phyloP scores from a whole-genome alignment of 2,329 filamentous ascomycete genomes.

The Calonectria naviculata region DNA sequence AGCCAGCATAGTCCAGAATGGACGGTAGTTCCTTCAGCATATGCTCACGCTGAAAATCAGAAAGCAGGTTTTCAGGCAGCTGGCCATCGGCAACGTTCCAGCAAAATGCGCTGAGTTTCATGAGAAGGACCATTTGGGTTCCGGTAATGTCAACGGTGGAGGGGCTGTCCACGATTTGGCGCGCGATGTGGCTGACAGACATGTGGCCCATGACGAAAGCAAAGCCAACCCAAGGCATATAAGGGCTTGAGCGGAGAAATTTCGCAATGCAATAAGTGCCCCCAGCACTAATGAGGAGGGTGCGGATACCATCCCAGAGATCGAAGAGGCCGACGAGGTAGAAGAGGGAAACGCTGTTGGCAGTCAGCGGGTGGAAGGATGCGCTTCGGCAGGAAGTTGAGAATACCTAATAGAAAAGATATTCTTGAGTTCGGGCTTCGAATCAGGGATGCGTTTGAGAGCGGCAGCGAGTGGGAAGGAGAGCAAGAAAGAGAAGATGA shows the following conservation, averaged over 20 bases:
- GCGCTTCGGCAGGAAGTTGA: not conserved
- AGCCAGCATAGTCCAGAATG: slow-evolving; percentile 86
- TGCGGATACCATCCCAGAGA: slow-evolving; percentile 86
- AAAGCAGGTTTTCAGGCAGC: slow-evolving; percentile 81
- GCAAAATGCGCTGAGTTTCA: slow-evolving; percentile 97
- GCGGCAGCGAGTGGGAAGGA: slow-evolving; percentile 92
- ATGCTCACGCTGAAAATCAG: slow-evolving; percentile 86
- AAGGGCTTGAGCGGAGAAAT: slow-evolving; percentile 80
- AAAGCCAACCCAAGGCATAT: slow-evolving; percentile 99
- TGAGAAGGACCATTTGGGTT: slow-evolving; percentile 97
- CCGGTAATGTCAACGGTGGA: slow-evolving; percentile 87
- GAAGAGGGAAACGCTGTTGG: slow-evolving; percentile 79
- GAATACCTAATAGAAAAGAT: slow-evolving; percentile 81
- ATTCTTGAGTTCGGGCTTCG: slow-evolving; percentile 87
- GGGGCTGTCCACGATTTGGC: slow-evolving; percentile 77
- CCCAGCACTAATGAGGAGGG: slow-evolving; percentile 81
- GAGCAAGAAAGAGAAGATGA: slow-evolving; percentile 88
- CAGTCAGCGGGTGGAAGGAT: not conserved
- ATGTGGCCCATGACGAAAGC: slow-evolving; percentile 95
- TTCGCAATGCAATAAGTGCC: slow-evolving; percentile 87
- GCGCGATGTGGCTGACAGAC: slow-evolving; percentile 87
- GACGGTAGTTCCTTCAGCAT: slow-evolving; percentile 80
- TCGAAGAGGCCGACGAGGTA: slow-evolving; percentile 95
- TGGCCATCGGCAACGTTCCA: slow-evolving; percentile 98
- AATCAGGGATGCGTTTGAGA: slow-evolving; percentile 90